phyloP scores from a whole-genome alignment of 306 rosid species.

The Inga laurina region DNA sequence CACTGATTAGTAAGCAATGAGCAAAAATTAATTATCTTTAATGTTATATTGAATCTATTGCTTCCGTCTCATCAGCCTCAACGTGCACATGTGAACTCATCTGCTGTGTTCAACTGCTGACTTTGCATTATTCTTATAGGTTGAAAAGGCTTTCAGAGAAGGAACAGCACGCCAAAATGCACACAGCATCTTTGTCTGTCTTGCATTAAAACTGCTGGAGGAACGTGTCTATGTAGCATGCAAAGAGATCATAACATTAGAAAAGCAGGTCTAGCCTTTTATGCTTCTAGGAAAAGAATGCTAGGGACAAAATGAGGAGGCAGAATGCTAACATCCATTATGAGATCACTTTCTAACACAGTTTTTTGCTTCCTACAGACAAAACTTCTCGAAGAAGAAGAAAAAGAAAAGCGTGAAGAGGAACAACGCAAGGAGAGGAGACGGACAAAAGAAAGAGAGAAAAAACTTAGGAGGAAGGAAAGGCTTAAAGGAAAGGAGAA shows the following conservation, averaged over 20 bases:
- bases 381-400: constrained; percentile 99
- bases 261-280: constrained; percentile 79
- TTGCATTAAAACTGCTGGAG: constrained; percentile 90
- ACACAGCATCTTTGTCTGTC: constrained; percentile 95
- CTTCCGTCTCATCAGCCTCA: background rate
- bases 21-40: background rate
- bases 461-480: constrained; percentile 90
- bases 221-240: constrained; percentile 95
- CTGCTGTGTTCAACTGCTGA: constrained; percentile 29
- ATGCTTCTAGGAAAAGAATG: constrained; percentile 17
- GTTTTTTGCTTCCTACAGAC: constrained; percentile 47
- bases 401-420: constrained; percentile 97
- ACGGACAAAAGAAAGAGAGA: constrained; percentile 90
- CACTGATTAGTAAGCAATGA: background rate
- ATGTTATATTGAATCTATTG: constrained; percentile 22
- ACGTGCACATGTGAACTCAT: background rate
- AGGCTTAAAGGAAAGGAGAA: constrained; percentile 93
- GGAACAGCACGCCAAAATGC: constrained; percentile 99
- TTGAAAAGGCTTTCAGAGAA: constrained; percentile 98
- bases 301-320: background rate
- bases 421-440: constrained; percentile 98
- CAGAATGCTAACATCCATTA: constrained; percentile 10
- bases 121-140: constrained; percentile 47
- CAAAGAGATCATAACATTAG: constrained; percentile 94
- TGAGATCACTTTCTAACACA: constrained; percentile 34